A percentile compares a stretch with the other conserved stretches of the same genome.
These are phyloP conservation scores for Solanum pimpinellifolium DNA, from an alignment of 257 asterid genomes.

Conservation along the genomic window DNA sequence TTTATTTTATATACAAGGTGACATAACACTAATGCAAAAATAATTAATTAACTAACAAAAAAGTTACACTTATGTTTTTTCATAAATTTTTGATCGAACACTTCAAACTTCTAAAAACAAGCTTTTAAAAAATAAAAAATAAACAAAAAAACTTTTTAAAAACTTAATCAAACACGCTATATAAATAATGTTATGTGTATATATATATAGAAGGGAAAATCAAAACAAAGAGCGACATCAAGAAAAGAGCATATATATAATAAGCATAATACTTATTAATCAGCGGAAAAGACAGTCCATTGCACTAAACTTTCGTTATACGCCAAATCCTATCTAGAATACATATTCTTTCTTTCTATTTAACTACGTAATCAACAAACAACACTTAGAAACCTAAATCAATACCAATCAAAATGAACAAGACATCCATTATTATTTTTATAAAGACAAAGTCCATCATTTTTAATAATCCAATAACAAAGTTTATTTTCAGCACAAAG, in stretches of 20 bases:
- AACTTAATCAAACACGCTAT: too few relatives aligned
- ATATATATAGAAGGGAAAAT: neutral
- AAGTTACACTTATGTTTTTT: too few relatives aligned
- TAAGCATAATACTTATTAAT: neutral
- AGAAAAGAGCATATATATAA: neutral
- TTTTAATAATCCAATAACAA: neutral
- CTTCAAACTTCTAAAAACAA: too few relatives aligned
- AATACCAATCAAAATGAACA: neutral
- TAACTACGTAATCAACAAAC: neutral
- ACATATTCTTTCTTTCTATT: neutral
- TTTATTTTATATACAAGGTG: too few relatives aligned
- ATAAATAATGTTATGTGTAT: neutral
- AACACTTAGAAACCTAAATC: neutral
- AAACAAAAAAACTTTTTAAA: too few relatives aligned
- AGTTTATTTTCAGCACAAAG: neutral
- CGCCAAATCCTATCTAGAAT: neutral
- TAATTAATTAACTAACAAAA: too few relatives aligned
- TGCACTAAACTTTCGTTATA: neutral
- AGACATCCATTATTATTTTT: neutral
- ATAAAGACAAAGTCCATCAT: neutral
- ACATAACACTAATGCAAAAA: too few relatives aligned
- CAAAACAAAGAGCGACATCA: neutral
- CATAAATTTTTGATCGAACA: too few relatives aligned
- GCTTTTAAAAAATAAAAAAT: too few relatives aligned
- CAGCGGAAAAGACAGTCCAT: rapidly evolving